Conservation (phyloP, 1,139 yeast species). For the Suhomyces ambrosiae region DNA sequence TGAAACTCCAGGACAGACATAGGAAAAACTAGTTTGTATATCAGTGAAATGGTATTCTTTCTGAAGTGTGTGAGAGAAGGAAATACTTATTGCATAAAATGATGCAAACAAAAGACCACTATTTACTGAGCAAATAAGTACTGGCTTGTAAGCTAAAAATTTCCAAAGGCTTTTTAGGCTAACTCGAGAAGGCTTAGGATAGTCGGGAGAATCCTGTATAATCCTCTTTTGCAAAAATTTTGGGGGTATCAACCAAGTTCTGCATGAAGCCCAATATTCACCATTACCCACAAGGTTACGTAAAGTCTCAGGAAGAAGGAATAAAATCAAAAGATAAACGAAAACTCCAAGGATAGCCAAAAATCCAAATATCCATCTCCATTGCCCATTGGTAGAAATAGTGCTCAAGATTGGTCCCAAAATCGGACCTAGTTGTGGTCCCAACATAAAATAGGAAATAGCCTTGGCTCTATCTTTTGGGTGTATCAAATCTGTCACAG, state of each 20-base stretch:
- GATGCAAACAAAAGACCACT: conserved; percentile 57
- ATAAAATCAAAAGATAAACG: conserved; percentile 40
- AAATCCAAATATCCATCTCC: conserved; percentile 64
- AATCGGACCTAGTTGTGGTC: conserved; percentile 62
- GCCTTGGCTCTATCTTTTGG: conserved; percentile 53
- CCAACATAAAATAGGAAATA: conserved; percentile 57
- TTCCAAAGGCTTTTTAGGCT: conserved; percentile 38
- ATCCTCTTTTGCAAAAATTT: conserved; percentile 30
- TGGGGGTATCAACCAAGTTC: conserved; percentile 31
- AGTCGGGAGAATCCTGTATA: conserved; percentile 26
- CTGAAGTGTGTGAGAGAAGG: conserved; percentile 46
- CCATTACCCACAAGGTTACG: conserved; percentile 60
- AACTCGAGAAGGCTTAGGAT: conserved; percentile 54
- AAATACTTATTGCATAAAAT: conserved; percentile 57
- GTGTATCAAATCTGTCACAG: conserved; percentile 52
- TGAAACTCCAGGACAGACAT: conserved; percentile 57
- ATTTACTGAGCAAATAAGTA: conserved; percentile 48
- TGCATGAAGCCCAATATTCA: conserved; percentile 22
- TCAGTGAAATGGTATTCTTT: conserved; percentile 38
- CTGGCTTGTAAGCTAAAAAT: conserved; percentile 46
- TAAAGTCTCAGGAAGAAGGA: conserved; percentile 56
- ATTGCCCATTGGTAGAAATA: conserved; percentile 35
- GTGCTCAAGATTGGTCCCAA: conserved; percentile 55
- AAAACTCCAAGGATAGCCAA: conserved; percentile 46
- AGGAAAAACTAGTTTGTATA: conserved; percentile 47